Evolutionary conservation across 768 basidiomycete genomes (phyloP).

Genomic region (Crepidotus variabilis): DNA sequence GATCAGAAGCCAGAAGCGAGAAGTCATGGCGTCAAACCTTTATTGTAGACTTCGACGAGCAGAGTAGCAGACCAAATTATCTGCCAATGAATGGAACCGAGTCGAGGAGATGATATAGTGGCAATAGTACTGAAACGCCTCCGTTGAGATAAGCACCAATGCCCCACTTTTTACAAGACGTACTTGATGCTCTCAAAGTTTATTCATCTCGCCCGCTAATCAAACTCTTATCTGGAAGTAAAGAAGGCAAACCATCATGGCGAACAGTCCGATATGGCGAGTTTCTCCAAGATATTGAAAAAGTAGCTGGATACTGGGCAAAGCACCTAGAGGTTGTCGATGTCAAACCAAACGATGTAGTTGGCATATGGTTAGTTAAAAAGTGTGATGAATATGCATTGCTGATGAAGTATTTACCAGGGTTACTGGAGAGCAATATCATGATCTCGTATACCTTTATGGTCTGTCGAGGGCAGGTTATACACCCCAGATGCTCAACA

Average conservation of each 20-base stretch:
- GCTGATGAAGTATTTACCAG: slow-evolving; percentile 24
- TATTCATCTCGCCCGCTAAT: slow-evolving; percentile 5
- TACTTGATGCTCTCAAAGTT: slow-evolving; percentile 1
- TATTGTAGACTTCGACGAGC: too few species aligned
- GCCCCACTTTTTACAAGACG: slow-evolving; percentile 3
- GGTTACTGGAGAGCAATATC: slow-evolving; percentile 60
- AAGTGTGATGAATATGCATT: neutral
- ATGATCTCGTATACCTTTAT: slow-evolving; percentile 60
- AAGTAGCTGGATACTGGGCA: slow-evolving; percentile 55
- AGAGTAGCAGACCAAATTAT: neutral
- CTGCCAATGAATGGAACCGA: neutral
- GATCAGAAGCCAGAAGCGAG: too few species aligned
- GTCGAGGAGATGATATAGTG: neutral
- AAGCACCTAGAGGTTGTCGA: slow-evolving; percentile 33
- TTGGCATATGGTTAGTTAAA: slow-evolving; percentile 55
- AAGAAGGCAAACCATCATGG: slow-evolving; percentile 13
- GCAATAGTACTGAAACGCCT: neutral
- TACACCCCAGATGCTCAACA: slow-evolving; percentile 61
- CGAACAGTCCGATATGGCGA: slow-evolving; percentile 26
- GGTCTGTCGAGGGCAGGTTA: slow-evolving; percentile 62
- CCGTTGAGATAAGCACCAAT: neutral
- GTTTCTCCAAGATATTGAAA: slow-evolving; percentile 54
- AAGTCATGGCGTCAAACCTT: too few species aligned
- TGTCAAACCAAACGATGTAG: slow-evolving; percentile 44
- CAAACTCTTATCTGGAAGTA: slow-evolving; percentile 6